Base-by-base conservation (phyloP, 108 stramenopile species). In the Nitzschia sp. region DNA sequence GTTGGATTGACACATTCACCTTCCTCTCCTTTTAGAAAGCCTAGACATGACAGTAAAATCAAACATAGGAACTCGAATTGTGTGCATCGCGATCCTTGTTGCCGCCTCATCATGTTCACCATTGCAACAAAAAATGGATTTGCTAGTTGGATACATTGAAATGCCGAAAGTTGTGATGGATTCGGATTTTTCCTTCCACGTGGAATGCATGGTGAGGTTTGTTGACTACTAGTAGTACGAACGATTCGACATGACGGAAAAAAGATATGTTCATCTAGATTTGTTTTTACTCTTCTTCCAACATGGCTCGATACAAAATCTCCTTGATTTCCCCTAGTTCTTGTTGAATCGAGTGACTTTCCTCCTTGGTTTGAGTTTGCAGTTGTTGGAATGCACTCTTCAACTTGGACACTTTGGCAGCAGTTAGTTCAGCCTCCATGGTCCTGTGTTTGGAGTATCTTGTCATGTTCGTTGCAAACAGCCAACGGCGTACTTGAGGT, bases 401-500 rank as follows among this genome's bases (percentile, higher is more conserved):
- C 39, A 77, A 55, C 39, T 62, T 38, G 9, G 76, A 69, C 20
- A 71, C 10, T 26, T 77, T 70, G 20, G 52, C 50, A 25, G 55
- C 69, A 10, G 70, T 56, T n/a, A 63, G 34, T 8, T 67, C 70
- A 10, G 55, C 65, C 24, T 20, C 12, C 17, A 40, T 9, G 3
- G 19, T 19, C 40, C 54, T 42, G 10, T 14, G 19, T 8, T 41
- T n/a, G n/a, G 24, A 38, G n/a, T 39, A 24, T 8, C 29, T 63
- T 17, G 26, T 41, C 17, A 59, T 51, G 24, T 41, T 48, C 52
- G 69, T 69, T 22, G 55, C 42, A 70, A 84, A 77, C n/a, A 91
- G 50, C 55, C 72, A 76, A 19, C 69, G 74, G 3, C 90, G 74
- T 10, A 92, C 67, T 73, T 89, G 87, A 8, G 88, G 87, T 46